These are phyloP conservation scores for Dryas alaskensis DNA, from an alignment of 306 rosid species.

Conservation along the genomic window DNA sequence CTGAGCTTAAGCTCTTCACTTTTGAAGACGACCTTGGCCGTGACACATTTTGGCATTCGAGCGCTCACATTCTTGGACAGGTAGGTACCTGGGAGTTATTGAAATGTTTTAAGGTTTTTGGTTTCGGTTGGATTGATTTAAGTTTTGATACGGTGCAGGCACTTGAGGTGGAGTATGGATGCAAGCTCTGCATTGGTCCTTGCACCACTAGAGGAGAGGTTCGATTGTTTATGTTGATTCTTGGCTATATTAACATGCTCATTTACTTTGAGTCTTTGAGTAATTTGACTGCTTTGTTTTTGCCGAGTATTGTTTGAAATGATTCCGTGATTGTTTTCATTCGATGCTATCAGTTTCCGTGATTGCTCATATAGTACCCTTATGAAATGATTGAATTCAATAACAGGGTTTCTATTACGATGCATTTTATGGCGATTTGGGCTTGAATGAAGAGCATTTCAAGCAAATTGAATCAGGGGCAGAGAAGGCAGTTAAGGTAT, in stretches of 20 bases:
- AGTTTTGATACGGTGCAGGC: slow-evolving; percentile 44
- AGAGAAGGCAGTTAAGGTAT: slow-evolving; percentile 74
- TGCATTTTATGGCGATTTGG: slow-evolving; percentile 83
- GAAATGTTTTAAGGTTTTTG: background rate
- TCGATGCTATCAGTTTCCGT: background rate
- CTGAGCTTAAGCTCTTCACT: slow-evolving; percentile 62
- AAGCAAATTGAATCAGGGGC: slow-evolving; percentile 65
- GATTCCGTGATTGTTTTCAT: background rate
- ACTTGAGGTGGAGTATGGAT: slow-evolving; percentile 79
- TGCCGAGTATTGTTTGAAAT: background rate
- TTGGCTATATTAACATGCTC: background rate
- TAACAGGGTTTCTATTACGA: slow-evolving; percentile 92
- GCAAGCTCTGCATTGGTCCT: slow-evolving; percentile 97
- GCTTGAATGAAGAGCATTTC: slow-evolving; percentile 91
- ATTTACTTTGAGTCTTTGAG: background rate
- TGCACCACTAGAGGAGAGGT: slow-evolving; percentile 99
- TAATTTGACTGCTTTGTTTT: background rate
- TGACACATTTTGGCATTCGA: slow-evolving; percentile 97
- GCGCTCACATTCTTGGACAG: slow-evolving; percentile 98
- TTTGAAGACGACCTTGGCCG: slow-evolving; percentile 82
- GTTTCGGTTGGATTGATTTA: background rate
- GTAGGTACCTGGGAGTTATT: slow-evolving; percentile 22
- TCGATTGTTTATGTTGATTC: background rate
- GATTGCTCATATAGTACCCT: background rate
- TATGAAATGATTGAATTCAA: slow-evolving; percentile 21